These are phyloP conservation scores for Eutrema japonicum DNA, from an alignment of 345 rosid genomes.

Conservation along the genomic window DNA sequence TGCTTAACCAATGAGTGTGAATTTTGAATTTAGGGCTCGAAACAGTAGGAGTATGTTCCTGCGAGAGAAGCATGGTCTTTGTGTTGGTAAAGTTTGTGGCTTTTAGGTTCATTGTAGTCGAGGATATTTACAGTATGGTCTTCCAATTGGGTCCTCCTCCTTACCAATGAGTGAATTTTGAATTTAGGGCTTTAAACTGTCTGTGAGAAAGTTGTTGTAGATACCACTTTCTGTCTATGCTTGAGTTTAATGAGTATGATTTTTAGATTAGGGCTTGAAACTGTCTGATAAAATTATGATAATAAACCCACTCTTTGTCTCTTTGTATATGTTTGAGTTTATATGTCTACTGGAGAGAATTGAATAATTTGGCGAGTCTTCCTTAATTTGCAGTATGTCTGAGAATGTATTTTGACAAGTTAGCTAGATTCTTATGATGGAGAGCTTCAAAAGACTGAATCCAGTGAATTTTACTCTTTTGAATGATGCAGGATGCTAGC, in stretches of 20 bases:
- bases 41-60: background rate
- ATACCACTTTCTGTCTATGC: constrained; percentile 5
- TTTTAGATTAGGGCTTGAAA: constrained; percentile 16
- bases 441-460: constrained; percentile 12
- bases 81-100: constrained; percentile 14
- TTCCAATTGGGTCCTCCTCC: background rate
- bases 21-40: constrained; percentile 18
- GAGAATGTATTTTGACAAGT: constrained; percentile 1
- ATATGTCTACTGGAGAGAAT: background rate
- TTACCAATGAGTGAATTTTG: background rate
- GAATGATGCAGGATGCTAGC: constrained; percentile 62
- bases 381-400: background rate
- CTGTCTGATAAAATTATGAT: background rate
- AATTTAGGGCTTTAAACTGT: background rate
- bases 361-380: background rate
- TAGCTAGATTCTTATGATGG: constrained; percentile 2
- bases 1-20: constrained; percentile 3
- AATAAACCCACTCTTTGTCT: too few species aligned
- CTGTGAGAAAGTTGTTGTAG: background rate
- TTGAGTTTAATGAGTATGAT: constrained; percentile 20
- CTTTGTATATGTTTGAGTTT: background rate
- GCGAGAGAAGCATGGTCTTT: background rate
- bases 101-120: constrained; percentile 26
- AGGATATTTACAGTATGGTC: background rate
- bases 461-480: background rate